Evolutionary conservation across 2,329 filamentous ascomycete genomes (phyloP).

Genomic region (Tolypocladium ovalisporum): DNA sequence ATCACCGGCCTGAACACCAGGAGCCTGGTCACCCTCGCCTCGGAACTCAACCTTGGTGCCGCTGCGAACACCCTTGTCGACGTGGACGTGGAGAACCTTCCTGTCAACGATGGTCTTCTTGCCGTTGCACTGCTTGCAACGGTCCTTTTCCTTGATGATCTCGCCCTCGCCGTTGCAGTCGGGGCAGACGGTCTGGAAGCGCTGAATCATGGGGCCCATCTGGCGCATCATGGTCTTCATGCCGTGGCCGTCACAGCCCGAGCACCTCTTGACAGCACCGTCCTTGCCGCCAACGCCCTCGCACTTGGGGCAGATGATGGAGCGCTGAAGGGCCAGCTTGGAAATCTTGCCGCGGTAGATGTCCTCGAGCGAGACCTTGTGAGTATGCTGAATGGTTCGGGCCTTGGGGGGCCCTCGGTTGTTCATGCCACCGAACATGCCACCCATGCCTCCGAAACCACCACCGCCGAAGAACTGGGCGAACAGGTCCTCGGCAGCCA

Average conservation of each 20-base stretch:
- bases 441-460: constrained; percentile 50
- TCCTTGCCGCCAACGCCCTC: constrained; percentile 94
- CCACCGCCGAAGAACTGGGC: constrained; percentile 90
- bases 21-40: constrained; percentile 92
- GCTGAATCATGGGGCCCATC: constrained; percentile 99
- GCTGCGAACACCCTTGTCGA: constrained; percentile 86
- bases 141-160: constrained; percentile 91
- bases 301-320: constrained; percentile 91
- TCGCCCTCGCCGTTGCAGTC: constrained; percentile 98
- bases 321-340: constrained; percentile 94
- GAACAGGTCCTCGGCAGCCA: constrained; percentile 94
- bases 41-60: constrained; percentile 96
- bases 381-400: constrained; percentile 92
- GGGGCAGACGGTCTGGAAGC: constrained; percentile 97
- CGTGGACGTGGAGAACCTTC: constrained; percentile 96
- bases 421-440: constrained; percentile 72
- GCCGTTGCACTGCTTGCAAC: constrained; percentile 90
- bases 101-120: constrained; percentile 98
- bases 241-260: constrained; percentile 82
- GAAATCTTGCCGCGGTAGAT: constrained; percentile 97
- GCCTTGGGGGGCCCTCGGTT: constrained; percentile 77
- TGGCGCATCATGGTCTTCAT: constrained; percentile 99
- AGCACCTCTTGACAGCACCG: constrained; percentile 88
- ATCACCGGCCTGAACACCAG: constrained; percentile 85
- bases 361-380: constrained; percentile 96